Conservation (phyloP, 768 basidiomycete species). For the Leccinum longicurvipes region DNA sequence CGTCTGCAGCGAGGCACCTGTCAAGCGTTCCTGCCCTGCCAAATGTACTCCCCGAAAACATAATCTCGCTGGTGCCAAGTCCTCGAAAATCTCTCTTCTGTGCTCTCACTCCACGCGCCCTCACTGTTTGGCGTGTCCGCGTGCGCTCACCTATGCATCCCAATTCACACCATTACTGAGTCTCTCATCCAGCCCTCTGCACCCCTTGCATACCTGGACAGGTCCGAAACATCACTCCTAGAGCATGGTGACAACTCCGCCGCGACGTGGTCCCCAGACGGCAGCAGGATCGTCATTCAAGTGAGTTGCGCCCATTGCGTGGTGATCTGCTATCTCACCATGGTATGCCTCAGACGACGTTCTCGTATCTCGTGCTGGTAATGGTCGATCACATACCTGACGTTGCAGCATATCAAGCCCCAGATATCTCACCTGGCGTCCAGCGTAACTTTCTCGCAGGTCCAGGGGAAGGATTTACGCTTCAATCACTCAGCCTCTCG, state of each 20-base stretch:
- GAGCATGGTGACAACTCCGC: slow-evolving; percentile 81
- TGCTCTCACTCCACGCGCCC: slow-evolving; percentile 63
- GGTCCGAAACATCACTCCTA: slow-evolving; percentile 71
- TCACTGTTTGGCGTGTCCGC: slow-evolving; percentile 80
- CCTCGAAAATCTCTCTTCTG: slow-evolving; percentile 78
- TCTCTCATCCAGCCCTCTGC: slow-evolving; percentile 55
- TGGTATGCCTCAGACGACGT: slow-evolving; percentile 55
- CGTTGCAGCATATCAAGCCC: slow-evolving; percentile 53
- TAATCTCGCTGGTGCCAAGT: slow-evolving; percentile 59
- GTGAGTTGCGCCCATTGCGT: slow-evolving; percentile 39
- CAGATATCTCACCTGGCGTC: slow-evolving; percentile 44
- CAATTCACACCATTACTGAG: neutral
- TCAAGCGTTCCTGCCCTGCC: slow-evolving; percentile 69
- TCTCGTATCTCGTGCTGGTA: slow-evolving; percentile 76
- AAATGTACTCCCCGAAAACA: slow-evolving; percentile 53
- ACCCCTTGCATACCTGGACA: slow-evolving; percentile 66
- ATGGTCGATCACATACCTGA: slow-evolving; percentile 57
- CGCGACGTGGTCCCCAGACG: slow-evolving; percentile 82
- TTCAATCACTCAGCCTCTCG: slow-evolving; percentile 64
- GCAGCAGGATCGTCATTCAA: slow-evolving; percentile 73
- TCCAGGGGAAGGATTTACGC: slow-evolving; percentile 71
- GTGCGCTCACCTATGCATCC: slow-evolving; percentile 40
- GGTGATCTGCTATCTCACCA: slow-evolving; percentile 1
- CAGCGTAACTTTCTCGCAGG: slow-evolving; percentile 73
- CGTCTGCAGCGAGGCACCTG: slow-evolving; percentile 70